A percentile compares a stretch with the other conserved stretches of the same genome.
Evolutionary conservation across 495 filamentous ascomycete species (phyloP).

Genomic region (Xylona heveae): DNA sequence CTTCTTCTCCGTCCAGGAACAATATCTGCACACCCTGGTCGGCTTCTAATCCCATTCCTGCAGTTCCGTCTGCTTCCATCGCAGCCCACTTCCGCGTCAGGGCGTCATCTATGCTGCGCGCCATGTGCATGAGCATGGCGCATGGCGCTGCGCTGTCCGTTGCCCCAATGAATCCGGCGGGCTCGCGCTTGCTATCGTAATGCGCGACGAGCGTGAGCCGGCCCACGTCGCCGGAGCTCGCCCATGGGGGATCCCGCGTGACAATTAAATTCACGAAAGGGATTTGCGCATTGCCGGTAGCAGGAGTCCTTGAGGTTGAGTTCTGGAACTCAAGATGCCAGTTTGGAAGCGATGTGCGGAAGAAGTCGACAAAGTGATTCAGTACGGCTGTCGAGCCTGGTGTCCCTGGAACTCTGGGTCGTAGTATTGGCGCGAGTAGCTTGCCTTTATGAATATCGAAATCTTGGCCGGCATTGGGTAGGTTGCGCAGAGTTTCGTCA

Average conservation of each 20-base stretch:
- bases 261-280: conserved; percentile 78
- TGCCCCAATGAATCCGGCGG: conserved; percentile 80
- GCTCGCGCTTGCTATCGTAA: conserved; percentile 71
- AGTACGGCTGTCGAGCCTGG: conserved; percentile 51
- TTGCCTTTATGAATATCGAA: conserved; percentile 58
- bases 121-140: conserved; percentile 75
- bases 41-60: conserved; percentile 28
- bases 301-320: conserved; percentile 60
- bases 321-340: conserved; percentile 78
- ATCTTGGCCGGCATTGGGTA: conserved; percentile 51
- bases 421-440: conserved; percentile 77
- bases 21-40: conserved; percentile 75
- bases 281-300: conserved; percentile 40
- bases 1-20: conserved; percentile 86
- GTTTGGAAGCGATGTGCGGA: conserved; percentile 42
- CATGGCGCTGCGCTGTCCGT: conserved; percentile 86
- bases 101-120: conserved; percentile 55
- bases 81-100: conserved; percentile 61
- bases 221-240: conserved; percentile 46
- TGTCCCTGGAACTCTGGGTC: conserved; percentile 74
- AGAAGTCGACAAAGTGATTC: conserved; percentile 68
- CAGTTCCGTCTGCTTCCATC: conserved; percentile 36
- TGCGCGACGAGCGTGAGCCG: conserved; percentile 78
- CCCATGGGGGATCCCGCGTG: conserved; percentile 77
- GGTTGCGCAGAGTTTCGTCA: conserved; percentile 38